These are phyloP conservation scores for Neurospora sp. DNA, from an alignment of 495 filamentous ascomycete genomes.

Conservation along the genomic window DNA sequence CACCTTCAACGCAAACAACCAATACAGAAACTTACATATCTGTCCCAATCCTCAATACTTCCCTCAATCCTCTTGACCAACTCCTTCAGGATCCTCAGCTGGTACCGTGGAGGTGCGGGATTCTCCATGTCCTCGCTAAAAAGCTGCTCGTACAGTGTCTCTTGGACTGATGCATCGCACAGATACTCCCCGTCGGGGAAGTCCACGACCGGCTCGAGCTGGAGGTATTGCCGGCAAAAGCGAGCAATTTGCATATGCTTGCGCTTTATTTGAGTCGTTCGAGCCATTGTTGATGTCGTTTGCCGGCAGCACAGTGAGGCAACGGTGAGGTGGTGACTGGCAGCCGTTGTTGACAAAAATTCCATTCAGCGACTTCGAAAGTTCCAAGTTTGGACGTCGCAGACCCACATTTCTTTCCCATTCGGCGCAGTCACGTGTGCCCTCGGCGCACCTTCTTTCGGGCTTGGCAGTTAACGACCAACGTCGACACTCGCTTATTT, in stretches of 20 bases:
- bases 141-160: slow-evolving; percentile 49
- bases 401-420: not conserved
- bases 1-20: slow-evolving; percentile 2
- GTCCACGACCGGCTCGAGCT: slow-evolving; percentile 25
- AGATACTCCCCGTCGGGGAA: slow-evolving; percentile 24
- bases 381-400: not conserved
- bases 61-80: slow-evolving; percentile 56
- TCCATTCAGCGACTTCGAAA: not conserved
- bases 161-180: slow-evolving; percentile 42
- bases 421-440: not conserved
- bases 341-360: not conserved
- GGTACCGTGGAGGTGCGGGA: slow-evolving; percentile 57
- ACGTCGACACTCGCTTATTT: not conserved
- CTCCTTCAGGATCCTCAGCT: slow-evolving; percentile 60
- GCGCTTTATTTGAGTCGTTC: not conserved
- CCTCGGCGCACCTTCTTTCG: not conserved
- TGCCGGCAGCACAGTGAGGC: not conserved
- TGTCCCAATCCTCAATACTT: slow-evolving; percentile 62
- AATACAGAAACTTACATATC: slow-evolving; percentile 55
- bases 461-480: not conserved
- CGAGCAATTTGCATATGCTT: slow-evolving; percentile 13
- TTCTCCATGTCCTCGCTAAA: slow-evolving; percentile 46
- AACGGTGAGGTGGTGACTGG: not conserved
- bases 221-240: slow-evolving; percentile 35
- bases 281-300: not conserved